Evolutionary conservation across 1,284 basidiomycete species (phyloP), one percentile per base, ranked within the genome.

Genomic region (Coniferiporia weirii): DNA sequence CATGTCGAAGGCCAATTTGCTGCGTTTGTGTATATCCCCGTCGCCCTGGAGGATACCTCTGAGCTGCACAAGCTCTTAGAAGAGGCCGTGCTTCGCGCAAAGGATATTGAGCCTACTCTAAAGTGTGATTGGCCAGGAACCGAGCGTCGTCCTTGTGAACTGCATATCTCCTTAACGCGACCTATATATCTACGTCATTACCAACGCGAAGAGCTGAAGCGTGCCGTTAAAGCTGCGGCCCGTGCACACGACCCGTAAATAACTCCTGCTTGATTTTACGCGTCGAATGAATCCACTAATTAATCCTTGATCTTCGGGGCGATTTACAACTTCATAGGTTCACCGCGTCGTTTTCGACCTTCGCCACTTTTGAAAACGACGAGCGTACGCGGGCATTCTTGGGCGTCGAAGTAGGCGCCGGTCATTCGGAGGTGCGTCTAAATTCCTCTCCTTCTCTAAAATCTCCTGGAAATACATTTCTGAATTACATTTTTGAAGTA

Each of bases 1-100:
- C 88, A 92, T 66, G 80, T 90, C 9, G 87, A 91, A 32, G 92
- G 91, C 0, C 89, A 92, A 69, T 93, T 82, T 68, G 82, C 85
- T 1, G 77, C 85, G 13, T 83, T 92, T 72, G 79, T 93, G 59
- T 93, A 88, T 68, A 76, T 91, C 9, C 80, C 85, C 2, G 66
- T 91, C 55, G 61, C 69, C 20, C 59, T 89, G 32, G 69, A 74
- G 13, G 71, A 64, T 44, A 69, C 66, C 35, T 75, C 79, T 13
- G 63, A 72, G 17, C 69, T 88, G 52, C 70, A 73, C 61, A 70
- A 71, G 34, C 63, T 87, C n/a, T 61, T 91, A 17, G 66, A 72
- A 59, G 74, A 79, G 19, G 78, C 78, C 0, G 65, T 86, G n/a
- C 55, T 63, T 1, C 66, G 73, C 17, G 80, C 83, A 17, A 78